A percentile compares a stretch with the other conserved stretches of the same genome.
phyloP scores from a whole-genome alignment of 2,329 filamentous ascomycete genomes.

The Colletotrichum sp. region DNA sequence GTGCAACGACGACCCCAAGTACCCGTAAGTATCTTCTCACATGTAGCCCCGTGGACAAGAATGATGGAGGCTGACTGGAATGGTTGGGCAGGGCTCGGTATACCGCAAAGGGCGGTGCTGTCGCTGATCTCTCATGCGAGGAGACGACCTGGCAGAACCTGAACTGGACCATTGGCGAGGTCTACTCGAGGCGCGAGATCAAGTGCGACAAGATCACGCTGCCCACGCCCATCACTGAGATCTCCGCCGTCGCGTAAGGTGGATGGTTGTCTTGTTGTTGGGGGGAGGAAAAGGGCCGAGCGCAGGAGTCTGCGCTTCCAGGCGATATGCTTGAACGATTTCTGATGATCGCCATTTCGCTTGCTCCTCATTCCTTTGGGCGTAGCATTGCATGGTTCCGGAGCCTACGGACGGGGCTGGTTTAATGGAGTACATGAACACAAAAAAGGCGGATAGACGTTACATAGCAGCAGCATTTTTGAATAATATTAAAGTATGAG shows the following conservation, averaged over 20 bases:
- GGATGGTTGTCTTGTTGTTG: neutral
- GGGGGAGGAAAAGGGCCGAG: neutral
- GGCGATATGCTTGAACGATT: neutral
- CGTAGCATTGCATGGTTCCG: neutral
- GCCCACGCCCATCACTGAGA: slow-evolving; percentile 28
- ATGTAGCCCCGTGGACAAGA: neutral
- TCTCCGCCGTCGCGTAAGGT: slow-evolving; percentile 29
- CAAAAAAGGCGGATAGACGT: neutral
- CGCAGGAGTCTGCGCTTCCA: neutral
- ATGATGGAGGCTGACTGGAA: neutral
- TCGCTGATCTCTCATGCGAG: slow-evolving; percentile 33
- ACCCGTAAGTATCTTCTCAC: slow-evolving; percentile 9
- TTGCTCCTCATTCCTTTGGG: neutral
- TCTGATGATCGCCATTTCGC: neutral
- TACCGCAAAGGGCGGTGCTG: slow-evolving; percentile 29
- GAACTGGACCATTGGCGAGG: slow-evolving; percentile 34
- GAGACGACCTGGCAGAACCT: slow-evolving; percentile 32
- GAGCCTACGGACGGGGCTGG: neutral
- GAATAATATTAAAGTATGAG: neutral
- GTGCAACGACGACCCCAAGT: slow-evolving; percentile 43
- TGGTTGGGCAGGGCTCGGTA: slow-evolving; percentile 27
- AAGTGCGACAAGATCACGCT: slow-evolving; percentile 31
- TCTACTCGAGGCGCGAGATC: slow-evolving; percentile 33
- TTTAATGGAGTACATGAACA: neutral
- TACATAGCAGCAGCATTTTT: neutral